Conservation (phyloP, 2,329 filamentous ascomycete species). For the Gnomoniopsis smithogilvyi region DNA sequence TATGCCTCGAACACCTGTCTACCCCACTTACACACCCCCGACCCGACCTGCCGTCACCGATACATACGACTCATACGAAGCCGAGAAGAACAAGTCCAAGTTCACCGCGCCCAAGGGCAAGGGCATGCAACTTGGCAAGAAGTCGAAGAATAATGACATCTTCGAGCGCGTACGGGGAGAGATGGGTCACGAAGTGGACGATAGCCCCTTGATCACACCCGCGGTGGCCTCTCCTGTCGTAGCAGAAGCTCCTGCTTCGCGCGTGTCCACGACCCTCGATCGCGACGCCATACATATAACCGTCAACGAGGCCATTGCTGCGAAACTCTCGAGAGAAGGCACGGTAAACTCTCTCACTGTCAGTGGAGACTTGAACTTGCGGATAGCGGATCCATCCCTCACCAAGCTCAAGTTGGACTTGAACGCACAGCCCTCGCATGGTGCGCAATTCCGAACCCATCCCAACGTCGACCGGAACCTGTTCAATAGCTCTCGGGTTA, state of each 20-base stretch:
- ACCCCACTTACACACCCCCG: slow-evolving; percentile 85
- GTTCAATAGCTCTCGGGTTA: slow-evolving; percentile 77
- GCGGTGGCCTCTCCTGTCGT: slow-evolving; percentile 46
- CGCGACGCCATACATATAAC: slow-evolving; percentile 85
- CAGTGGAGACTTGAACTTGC: slow-evolving; percentile 88
- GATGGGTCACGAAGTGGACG: slow-evolving; percentile 81
- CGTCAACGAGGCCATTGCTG: slow-evolving; percentile 84
- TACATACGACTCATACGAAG: slow-evolving; percentile 91
- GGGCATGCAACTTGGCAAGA: slow-evolving; percentile 99
- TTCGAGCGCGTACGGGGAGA: slow-evolving; percentile 94
- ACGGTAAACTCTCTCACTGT: slow-evolving; percentile 81
- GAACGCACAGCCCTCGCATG: slow-evolving; percentile 70
- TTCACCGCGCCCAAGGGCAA: slow-evolving; percentile 77
- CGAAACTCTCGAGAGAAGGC: slow-evolving; percentile 85
- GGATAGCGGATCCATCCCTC: slow-evolving; percentile 82
- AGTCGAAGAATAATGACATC: slow-evolving; percentile 96
- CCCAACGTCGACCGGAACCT: slow-evolving; percentile 90
- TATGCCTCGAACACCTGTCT: slow-evolving; percentile 72
- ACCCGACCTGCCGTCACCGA: slow-evolving; percentile 70
- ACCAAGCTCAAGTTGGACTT: slow-evolving; percentile 90
- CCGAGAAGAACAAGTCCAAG: slow-evolving; percentile 96
- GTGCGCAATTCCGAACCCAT: slow-evolving; percentile 90
- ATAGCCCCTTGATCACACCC: slow-evolving; percentile 64
- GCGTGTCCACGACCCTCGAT: slow-evolving; percentile 65
- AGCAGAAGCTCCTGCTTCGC: slow-evolving; percentile 52